A percentile compares a stretch with the other conserved stretches of the same genome.
These are phyloP conservation scores for Polyporus arcularius DNA, from an alignment of 768 basidiomycete genomes.

Conservation along the genomic window DNA sequence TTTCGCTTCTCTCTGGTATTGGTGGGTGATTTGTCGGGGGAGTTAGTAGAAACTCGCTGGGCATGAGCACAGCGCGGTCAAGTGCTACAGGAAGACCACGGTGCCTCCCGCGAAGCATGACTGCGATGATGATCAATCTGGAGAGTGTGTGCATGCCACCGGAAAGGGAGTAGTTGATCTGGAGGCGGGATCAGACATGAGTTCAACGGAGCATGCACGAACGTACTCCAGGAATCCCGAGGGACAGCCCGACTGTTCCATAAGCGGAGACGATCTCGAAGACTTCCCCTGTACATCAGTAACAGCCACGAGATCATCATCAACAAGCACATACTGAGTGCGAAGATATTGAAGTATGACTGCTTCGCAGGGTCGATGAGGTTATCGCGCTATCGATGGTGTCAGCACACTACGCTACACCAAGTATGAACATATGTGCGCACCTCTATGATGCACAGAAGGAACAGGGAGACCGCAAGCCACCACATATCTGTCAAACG, in stretches of 20 bases:
- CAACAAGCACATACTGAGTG: constrained; percentile 46
- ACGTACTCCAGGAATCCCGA: constrained; percentile 75
- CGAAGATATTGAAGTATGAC: constrained; percentile 82
- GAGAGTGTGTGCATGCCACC: constrained; percentile 79
- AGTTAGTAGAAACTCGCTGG: constrained; percentile 10
- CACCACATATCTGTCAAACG: constrained; percentile 88
- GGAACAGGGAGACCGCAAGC: constrained; percentile 82
- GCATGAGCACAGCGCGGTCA: constrained; percentile 45
- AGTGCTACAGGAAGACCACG: constrained; percentile 87
- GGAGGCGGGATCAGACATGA: constrained; percentile 1
- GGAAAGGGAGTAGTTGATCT: constrained; percentile 82
- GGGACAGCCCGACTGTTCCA: constrained; percentile 84
- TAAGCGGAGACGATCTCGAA: constrained; percentile 89
- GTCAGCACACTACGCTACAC: not conserved
- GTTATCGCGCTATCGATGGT: constrained; percentile 48
- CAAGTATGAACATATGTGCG: constrained; percentile 16
- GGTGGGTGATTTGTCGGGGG: not conserved
- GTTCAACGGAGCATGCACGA: not conserved
- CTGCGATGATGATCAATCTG: constrained; percentile 80
- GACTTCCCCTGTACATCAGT: constrained; percentile 40
- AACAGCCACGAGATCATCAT: not conserved
- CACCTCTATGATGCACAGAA: constrained; percentile 93
- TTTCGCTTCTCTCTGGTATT: not conserved
- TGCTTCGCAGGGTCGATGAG: constrained; percentile 54
- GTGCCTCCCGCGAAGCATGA: constrained; percentile 94